phyloP scores from a whole-genome alignment of 2,329 filamentous ascomycete species.

The Periconia digitata region DNA sequence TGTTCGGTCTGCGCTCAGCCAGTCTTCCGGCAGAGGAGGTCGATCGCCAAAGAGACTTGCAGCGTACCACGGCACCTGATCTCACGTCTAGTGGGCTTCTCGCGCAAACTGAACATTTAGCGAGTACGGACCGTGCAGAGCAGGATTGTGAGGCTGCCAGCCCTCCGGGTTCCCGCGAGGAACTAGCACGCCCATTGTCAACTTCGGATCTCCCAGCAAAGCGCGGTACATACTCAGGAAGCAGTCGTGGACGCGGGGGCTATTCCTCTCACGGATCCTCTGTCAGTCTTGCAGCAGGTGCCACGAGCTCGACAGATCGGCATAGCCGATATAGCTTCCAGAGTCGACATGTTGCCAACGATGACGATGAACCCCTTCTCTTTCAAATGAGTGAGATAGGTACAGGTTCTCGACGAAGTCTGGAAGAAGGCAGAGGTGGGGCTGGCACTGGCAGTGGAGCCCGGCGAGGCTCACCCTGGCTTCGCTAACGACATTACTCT shows the following conservation, averaged over 20 bases:
- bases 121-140: conserved; percentile 28
- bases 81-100: conserved; percentile 67
- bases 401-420: conserved; percentile 37
- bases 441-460: conserved; percentile 27
- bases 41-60: conserved; percentile 50
- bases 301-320: conserved; percentile 37
- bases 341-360: conserved; percentile 43
- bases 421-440: conserved; percentile 40
- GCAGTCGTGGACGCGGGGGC: conserved; percentile 30
- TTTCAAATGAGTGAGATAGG: conserved; percentile 75
- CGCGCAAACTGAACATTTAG: conserved; percentile 42
- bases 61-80: conserved; percentile 45
- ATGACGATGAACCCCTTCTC: conserved; percentile 69
- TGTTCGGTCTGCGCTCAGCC: conserved; percentile 65
- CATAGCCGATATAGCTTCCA: conserved; percentile 49
- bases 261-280: conserved; percentile 37
- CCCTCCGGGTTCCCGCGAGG: conserved; percentile 30
- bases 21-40: conserved; percentile 63
- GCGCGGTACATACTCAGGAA: conserved; percentile 25
- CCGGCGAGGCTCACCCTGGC: conserved; percentile 30
- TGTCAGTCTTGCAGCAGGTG: conserved; percentile 32
- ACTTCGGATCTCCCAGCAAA: conserved; percentile 32
- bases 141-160: conserved; percentile 10
- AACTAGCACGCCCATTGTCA: conserved; percentile 24
- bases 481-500: conserved; percentile 11